Evolutionary conservation across 202 grass and related monocot genomes (phyloP), one percentile per base, ranked within the genome.

Genomic region (Zoysia matrella): DNA sequence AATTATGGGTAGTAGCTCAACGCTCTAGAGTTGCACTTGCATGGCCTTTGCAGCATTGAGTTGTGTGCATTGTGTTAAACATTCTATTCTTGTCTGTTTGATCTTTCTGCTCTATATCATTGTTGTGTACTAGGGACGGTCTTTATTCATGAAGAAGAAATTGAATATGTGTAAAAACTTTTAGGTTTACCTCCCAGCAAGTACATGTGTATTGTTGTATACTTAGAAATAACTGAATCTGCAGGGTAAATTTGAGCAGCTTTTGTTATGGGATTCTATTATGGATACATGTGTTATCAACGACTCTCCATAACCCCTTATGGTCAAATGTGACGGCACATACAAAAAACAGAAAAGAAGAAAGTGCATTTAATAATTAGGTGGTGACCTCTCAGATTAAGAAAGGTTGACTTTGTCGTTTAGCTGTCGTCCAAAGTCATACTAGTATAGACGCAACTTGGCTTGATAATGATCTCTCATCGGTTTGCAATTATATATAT

Each of bases 41-140:
- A 49, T 57, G 50, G 15, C 8, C 8, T 60, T 8, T 8, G 22
- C 53, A 50, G 54, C 72, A 64, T 73, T 47, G 73, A 63, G 61
- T 11, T 85, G 45, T 74, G 81, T 77, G 81, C 70, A 43, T 76
- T 47, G 56, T 53, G 63, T 52, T 86, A 83, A 79, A 70, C 69
- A 79, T 89, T 83, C 47, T 72, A 63, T 74, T 86, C 53, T 83
- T 79, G 79, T 90, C 74, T 79, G 54, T 47, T 78, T 73, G 68
- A 18, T 8, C 52, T 74, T 72, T 60, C 30, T 36, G 30, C 30
- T 76, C 69, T 56, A 78, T 69, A 86, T 86, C 47, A 69, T 86
- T 85, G 54, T 0, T 78, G 58, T 47, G 60, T 55, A 82, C 73
- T 78, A 65, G 74, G 78, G 73, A 15, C 82, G 52, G 3, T 8